A percentile compares a stretch with the other conserved stretches of the same genome.
Evolutionary conservation across 2,329 filamentous ascomycete species (phyloP).

Genomic region (Aureobasidium vineae): DNA sequence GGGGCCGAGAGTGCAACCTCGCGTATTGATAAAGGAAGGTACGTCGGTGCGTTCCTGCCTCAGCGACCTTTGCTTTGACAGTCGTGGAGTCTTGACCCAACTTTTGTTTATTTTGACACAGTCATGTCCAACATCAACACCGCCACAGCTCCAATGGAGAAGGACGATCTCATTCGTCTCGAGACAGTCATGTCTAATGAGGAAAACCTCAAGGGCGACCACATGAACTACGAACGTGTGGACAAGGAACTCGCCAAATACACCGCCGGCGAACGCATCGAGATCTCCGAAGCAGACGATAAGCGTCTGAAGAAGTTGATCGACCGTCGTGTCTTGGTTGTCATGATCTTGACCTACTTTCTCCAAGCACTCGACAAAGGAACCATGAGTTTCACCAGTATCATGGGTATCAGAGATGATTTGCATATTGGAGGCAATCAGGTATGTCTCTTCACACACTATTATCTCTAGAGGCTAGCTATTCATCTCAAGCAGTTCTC

Average conservation of each 20-base stretch:
- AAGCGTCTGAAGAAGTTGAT: conserved; percentile 62
- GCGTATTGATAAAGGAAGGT: conserved; percentile 1
- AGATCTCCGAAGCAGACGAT: conserved; percentile 61
- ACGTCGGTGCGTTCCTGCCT: not conserved
- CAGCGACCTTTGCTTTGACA: conserved; percentile 3
- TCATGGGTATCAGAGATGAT: conserved; percentile 41
- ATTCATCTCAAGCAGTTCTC: conserved; percentile 52
- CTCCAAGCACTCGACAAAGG: conserved; percentile 68
- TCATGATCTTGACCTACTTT: conserved; percentile 75
- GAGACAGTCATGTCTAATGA: conserved; percentile 50
- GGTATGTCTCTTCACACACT: conserved; percentile 29
- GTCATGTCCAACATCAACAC: conserved; percentile 14
- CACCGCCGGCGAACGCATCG: conserved; percentile 55
- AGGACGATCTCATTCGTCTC: conserved; percentile 43
- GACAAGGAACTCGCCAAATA: conserved; percentile 72
- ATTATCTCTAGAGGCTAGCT: too few species aligned
- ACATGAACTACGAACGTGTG: conserved; percentile 59
- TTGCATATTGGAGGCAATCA: conserved; percentile 37
- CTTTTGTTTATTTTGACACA: not conserved
- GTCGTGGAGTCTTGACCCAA: not conserved
- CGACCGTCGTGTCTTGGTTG: conserved; percentile 63
- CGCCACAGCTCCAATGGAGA: conserved; percentile 11
- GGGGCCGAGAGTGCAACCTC: conserved; percentile 11
- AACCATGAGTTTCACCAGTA: conserved; percentile 55
- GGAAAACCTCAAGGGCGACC: conserved; percentile 49